Percentiles rank a stretch among this genome's conserved stretches.
These are phyloP conservation scores for Strobilomyces dryophilus DNA, from an alignment of 768 basidiomycete species.

Conservation along the genomic window DNA sequence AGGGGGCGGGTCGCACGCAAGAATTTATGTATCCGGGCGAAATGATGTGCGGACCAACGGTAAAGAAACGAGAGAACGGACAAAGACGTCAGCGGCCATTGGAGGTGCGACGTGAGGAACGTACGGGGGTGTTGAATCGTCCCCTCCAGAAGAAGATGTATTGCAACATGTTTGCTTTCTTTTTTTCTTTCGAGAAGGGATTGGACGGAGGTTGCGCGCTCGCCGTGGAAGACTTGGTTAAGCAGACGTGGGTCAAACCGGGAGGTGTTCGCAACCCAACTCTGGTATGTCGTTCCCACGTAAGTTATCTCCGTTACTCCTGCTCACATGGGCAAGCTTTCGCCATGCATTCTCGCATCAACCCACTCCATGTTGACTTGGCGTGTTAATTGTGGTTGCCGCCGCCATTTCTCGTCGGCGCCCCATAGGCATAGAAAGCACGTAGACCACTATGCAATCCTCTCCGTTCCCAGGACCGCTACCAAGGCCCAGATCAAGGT, in stretches of 20 bases:
- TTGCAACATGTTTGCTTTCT: constrained; percentile 16
- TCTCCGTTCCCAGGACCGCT: constrained; percentile 25
- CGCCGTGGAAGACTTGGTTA: neutral
- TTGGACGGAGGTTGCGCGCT: neutral
- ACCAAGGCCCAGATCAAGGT: constrained; percentile 34
- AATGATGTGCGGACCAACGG: neutral
- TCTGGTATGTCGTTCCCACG: constrained; percentile 22
- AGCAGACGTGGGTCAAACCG: constrained; percentile 21
- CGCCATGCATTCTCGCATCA: neutral
- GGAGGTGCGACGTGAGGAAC: constrained; percentile 1
- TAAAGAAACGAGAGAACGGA: neutral
- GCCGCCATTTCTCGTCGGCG: constrained; percentile 23
- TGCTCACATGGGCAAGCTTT: neutral
- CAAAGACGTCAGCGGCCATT: neutral
- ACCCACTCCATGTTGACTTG: neutral
- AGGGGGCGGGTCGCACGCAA: neutral
- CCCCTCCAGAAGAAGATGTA: constrained; percentile 26
- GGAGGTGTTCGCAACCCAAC: neutral
- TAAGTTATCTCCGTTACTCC: constrained; percentile 7
- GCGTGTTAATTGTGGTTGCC: neutral
- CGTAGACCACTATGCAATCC: constrained; percentile 27
- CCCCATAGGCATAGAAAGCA: constrained; percentile 7
- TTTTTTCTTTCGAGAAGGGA: constrained; percentile 1
- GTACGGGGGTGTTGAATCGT: constrained; percentile 26
- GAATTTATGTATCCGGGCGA: neutral